These are phyloP conservation scores for Petunia hybrid DNA, from an alignment of 305 asterid species.

Conservation along the genomic window DNA sequence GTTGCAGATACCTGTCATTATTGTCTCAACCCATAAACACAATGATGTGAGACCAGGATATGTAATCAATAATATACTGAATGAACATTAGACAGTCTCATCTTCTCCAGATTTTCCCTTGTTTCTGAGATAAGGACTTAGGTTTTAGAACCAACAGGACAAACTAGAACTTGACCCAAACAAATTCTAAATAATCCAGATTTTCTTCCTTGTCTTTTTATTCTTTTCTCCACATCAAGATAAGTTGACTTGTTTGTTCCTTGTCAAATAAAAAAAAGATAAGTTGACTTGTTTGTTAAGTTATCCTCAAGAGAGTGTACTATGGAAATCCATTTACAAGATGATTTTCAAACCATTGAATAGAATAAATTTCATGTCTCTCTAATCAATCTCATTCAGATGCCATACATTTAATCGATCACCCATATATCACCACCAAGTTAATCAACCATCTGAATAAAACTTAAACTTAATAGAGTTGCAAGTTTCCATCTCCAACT, in stretches of 20 bases:
- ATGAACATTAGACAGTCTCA: slow-evolving; percentile 2
- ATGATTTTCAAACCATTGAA: slow-evolving; percentile 24
- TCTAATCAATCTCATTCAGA: not conserved
- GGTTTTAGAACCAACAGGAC: slow-evolving; percentile 22
- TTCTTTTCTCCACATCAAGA: slow-evolving; percentile 25
- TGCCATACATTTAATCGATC: not conserved
- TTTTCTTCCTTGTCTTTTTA: slow-evolving; percentile 11
- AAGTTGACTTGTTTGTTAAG: not conserved
- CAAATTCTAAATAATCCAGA: not conserved
- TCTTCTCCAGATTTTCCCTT: slow-evolving; percentile 22
- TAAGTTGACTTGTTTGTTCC: slow-evolving; percentile 4
- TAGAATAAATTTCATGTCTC: not conserved
- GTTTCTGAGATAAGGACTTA: not conserved
- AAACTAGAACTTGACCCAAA: slow-evolving; percentile 28
- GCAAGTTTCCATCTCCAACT: slow-evolving; percentile 29
- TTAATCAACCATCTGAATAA: not conserved
- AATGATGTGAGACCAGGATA: slow-evolving; percentile 15
- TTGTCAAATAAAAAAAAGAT: not conserved
- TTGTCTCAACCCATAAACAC: not conserved
- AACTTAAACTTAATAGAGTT: not conserved
- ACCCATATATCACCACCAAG: not conserved
- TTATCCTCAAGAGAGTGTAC: slow-evolving; percentile 11
- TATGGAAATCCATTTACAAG: slow-evolving; percentile 15
- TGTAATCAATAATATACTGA: not conserved
- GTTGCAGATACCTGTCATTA: not conserved